phyloP scores from a whole-genome alignment of 2,329 filamentous ascomycete species.

The Xylariaceae sp. region DNA sequence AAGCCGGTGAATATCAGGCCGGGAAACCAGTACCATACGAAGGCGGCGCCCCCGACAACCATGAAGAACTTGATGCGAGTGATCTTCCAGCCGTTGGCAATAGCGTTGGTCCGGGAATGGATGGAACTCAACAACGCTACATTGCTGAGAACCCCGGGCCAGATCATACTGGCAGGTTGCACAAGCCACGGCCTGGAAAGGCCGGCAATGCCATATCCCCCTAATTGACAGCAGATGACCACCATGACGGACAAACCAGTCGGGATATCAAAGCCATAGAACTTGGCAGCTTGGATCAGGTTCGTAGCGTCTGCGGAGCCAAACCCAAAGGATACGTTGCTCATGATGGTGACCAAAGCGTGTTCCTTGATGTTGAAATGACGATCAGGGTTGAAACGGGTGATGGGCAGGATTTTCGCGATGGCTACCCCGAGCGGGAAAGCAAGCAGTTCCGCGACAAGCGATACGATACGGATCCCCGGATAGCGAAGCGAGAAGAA shows the following conservation, averaged over 20 bases:
- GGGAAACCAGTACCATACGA: constrained; percentile 55
- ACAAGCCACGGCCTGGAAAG: constrained; percentile 48
- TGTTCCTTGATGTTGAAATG: constrained; percentile 53
- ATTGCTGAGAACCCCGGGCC: constrained; percentile 55
- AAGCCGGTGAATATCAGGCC: constrained; percentile 50
- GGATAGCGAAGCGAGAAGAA: constrained; percentile 52
- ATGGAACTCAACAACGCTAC: constrained; percentile 47
- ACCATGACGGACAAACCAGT: constrained; percentile 30
- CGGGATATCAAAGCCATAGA: constrained; percentile 45
- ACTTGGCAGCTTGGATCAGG: constrained; percentile 45
- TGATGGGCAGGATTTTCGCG: constrained; percentile 43
- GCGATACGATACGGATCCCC: constrained; percentile 47
- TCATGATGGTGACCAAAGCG: constrained; percentile 50
- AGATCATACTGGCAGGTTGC: constrained; percentile 52
- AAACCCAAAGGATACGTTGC: constrained; percentile 51
- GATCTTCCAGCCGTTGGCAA: constrained; percentile 39
- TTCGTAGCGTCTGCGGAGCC: constrained; percentile 49
- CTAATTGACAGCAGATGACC: constrained; percentile 32
- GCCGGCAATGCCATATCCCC: constrained; percentile 52
- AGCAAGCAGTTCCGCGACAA: constrained; percentile 49
- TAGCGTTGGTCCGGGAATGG: constrained; percentile 43
- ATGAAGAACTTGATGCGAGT: constrained; percentile 39
- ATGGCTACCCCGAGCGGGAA: constrained; percentile 46
- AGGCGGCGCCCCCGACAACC: constrained; percentile 39
- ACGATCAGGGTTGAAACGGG: constrained; percentile 44